Base-by-base conservation (phyloP, 768 basidiomycete genomes). In the Lenzites betulinus region DNA sequence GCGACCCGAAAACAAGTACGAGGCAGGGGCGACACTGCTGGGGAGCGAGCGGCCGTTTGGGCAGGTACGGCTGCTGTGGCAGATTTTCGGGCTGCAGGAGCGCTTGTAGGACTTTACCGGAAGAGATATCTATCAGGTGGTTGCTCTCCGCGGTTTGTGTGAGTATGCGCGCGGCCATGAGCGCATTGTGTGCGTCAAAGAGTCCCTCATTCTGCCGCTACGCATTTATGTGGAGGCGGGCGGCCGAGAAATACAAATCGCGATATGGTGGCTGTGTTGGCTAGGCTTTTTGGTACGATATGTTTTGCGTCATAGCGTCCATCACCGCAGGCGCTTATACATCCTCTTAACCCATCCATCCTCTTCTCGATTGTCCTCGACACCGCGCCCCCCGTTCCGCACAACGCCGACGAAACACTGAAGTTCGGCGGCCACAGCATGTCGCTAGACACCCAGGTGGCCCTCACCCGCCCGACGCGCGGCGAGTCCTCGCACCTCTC, bases 41-140 rank as follows among this genome's bases (percentile, higher is more conserved):
- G 90, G 93, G 15, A 86, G 88, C 62, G 88, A 91, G 75, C 74
- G 92, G 72, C 92, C 92, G 20, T 93, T 93, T 75, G 92, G 92
- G 52, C 88, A 90, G 70, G 81, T 86, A 28, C 81, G 83, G 68
- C 72, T 90, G 65, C 71, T 93, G 64, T 83, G 83, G 79, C 90
- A 92, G 74, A 88, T 93, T 38, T 87, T 90, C 69, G 92, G 92
- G 30, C 72, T 92, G 20, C 81, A 87, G 64, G 83, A 82, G 54
- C 73, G 70, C 20, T 68, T 63, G 8, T 61, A 43, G 18, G 42
- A 23, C 22, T 5, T 18, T 16, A 13, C 38, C 11, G 33, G 39
- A 22, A 22, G 9, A 20, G 25, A 22, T 18, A 20, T 15, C 23
- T 28, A 28, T 23, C 18, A 33, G 6, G 30, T 11, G 4, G 30